Evolutionary conservation across 169 alveolate species (phyloP).

Genomic region (Babesia caballi): DNA sequence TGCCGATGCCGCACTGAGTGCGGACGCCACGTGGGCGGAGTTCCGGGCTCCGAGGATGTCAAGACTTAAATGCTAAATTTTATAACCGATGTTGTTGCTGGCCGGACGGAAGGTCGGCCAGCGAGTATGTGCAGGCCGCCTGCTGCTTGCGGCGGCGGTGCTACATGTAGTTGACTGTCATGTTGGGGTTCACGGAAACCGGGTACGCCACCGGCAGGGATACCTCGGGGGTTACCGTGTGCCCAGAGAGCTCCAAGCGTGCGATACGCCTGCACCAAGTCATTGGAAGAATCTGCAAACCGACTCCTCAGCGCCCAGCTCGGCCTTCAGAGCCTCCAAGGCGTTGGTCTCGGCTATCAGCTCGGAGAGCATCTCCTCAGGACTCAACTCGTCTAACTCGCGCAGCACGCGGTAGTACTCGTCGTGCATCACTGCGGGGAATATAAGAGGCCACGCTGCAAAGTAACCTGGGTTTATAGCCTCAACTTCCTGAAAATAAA

Average conservation of each 20-base stretch:
- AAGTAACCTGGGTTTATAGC: constrained; percentile 51
- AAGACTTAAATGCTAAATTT: too few species aligned
- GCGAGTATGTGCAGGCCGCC: too few species aligned
- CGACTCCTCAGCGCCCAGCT: constrained; percentile 64
- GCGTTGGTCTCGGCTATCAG: constrained; percentile 52
- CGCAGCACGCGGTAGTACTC: constrained; percentile 19
- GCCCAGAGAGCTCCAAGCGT: constrained; percentile 31
- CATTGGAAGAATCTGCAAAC: neutral
- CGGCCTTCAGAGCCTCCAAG: constrained; percentile 64
- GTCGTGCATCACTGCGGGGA: constrained; percentile 39
- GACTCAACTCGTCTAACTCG: constrained; percentile 37
- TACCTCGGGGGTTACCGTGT: constrained; percentile 6
- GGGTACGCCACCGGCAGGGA: constrained; percentile 66
- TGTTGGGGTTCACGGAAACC: constrained; percentile 51
- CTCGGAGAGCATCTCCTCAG: constrained; percentile 61
- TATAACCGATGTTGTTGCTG: too few species aligned
- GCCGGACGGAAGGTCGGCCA: too few species aligned
- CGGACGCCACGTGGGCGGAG: neutral
- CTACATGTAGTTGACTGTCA: neutral
- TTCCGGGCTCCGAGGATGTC: too few species aligned
- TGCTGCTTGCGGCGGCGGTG: too few species aligned
- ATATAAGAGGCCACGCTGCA: neutral
- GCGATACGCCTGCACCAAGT: constrained; percentile 49
- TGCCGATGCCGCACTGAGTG: constrained; percentile 88
- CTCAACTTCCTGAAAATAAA: constrained; percentile 41